Evolutionary conservation across 148 eudicot species (phyloP).

Genomic region (Suaeda aralocaspica): DNA sequence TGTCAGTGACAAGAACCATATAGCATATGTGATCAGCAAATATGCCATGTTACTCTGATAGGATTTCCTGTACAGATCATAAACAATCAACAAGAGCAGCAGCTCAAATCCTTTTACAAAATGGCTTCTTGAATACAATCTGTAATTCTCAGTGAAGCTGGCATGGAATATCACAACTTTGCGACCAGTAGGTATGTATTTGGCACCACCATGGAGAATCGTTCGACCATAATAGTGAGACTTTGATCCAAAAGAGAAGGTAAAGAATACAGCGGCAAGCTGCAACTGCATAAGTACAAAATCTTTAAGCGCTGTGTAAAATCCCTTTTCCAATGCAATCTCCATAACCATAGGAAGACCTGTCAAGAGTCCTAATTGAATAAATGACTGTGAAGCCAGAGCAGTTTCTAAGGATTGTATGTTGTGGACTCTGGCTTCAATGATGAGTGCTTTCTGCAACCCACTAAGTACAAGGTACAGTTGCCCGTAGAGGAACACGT

Average conservation of each 20-base stretch:
- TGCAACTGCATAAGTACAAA: slow-evolving; percentile 96
- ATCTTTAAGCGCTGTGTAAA: slow-evolving; percentile 73
- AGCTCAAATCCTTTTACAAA: slow-evolving; percentile 91
- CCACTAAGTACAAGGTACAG: slow-evolving; percentile 98
- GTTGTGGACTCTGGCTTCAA: slow-evolving; percentile 71
- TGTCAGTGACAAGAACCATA: slow-evolving; percentile 89
- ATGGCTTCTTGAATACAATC: slow-evolving; percentile 92
- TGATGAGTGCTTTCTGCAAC: slow-evolving; percentile 56
- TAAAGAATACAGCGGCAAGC: slow-evolving; percentile 93
- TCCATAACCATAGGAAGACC: slow-evolving; percentile 97
- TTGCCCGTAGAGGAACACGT: slow-evolving; percentile 93
- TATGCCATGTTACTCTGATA: slow-evolving; percentile 70
- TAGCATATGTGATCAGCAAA: slow-evolving; percentile 69
- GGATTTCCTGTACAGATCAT: slow-evolving; percentile 67
- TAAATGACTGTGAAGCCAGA: slow-evolving; percentile 88
- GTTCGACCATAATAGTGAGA: slow-evolving; percentile 89
- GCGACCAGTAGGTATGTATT: slow-evolving; percentile 84
- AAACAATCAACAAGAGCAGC: slow-evolving; percentile 60
- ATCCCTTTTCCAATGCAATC: slow-evolving; percentile 79
- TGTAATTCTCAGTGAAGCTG: slow-evolving; percentile 78
- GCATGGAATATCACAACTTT: slow-evolving; percentile 86
- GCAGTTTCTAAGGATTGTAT: slow-evolving; percentile 82
- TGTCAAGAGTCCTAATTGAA: slow-evolving; percentile 91
- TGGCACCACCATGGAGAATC: slow-evolving; percentile 94
- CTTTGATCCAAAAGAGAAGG: slow-evolving; percentile 90